phyloP scores from a whole-genome alignment of 2,329 filamentous ascomycete species.

The Ustulina deusta region DNA sequence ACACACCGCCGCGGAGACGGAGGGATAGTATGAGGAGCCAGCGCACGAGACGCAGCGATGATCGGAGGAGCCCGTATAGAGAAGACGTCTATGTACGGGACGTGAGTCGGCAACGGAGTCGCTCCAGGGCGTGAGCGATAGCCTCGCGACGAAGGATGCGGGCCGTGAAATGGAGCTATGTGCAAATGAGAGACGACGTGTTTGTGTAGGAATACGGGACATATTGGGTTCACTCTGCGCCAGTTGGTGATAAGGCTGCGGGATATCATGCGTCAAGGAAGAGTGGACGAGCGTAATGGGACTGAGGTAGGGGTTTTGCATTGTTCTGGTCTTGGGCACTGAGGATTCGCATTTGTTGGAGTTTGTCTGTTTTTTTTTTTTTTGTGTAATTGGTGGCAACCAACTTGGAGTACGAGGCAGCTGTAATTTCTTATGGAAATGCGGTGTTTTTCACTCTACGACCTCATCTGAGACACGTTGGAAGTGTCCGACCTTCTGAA shows the following conservation, averaged over 20 bases:
- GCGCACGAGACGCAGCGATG: slow-evolving; percentile 43
- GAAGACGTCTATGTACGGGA: slow-evolving; percentile 52
- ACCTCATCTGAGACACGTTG: background rate
- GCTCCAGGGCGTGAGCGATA: slow-evolving; percentile 47
- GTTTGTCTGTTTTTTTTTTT: slow-evolving; percentile 5
- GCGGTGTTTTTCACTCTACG: background rate
- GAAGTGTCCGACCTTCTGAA: background rate
- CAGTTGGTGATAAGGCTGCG: background rate
- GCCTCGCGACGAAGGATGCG: background rate
- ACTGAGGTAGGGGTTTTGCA: background rate
- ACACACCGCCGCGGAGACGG: slow-evolving; percentile 47
- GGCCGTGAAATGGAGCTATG: background rate
- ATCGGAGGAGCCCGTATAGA: slow-evolving; percentile 47
- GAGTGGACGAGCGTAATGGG: background rate
- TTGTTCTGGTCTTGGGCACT: slow-evolving; percentile 14
- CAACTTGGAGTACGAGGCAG: background rate
- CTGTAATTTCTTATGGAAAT: background rate
- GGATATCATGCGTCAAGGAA: background rate
- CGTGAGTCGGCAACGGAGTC: slow-evolving; percentile 51
- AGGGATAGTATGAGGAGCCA: slow-evolving; percentile 46
- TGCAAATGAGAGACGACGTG: slow-evolving; percentile 9
- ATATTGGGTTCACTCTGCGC: background rate
- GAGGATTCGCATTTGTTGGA: slow-evolving; percentile 14
- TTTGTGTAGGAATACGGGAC: slow-evolving; percentile 14
- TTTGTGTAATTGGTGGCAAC: background rate